Conservation (phyloP, 2,329 filamentous ascomycete genomes). For the Pseudocercospora ulei region DNA sequence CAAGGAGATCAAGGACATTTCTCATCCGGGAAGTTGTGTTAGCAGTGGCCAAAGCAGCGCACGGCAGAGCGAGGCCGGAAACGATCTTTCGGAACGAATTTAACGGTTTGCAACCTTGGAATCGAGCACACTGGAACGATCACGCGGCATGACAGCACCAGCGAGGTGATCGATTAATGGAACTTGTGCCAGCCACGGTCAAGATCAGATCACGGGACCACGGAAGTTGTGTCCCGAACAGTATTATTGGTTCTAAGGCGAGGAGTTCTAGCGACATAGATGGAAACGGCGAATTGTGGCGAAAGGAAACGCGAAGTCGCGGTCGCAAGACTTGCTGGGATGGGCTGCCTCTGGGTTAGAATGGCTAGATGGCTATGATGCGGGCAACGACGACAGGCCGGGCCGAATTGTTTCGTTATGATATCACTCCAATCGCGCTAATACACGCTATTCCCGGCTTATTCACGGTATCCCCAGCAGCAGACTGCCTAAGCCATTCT, state of each 20-base stretch:
- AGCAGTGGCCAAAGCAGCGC: conserved; percentile 49
- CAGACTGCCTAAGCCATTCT: too few relatives aligned
- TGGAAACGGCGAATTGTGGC: conserved; percentile 21
- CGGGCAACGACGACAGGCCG: too few relatives aligned
- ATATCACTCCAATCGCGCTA: too few relatives aligned
- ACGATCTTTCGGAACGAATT: conserved; percentile 30
- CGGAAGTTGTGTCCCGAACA: too few relatives aligned
- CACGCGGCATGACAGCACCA: conserved; percentile 10
- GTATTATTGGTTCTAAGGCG: conserved; percentile 16
- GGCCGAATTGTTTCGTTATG: too few relatives aligned
- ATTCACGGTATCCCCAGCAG: too few relatives aligned
- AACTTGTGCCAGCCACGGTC: conserved; percentile 2
- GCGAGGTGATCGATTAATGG: conserved; percentile 9
- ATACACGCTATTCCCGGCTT: too few relatives aligned
- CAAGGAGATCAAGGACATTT: conserved; percentile 57
- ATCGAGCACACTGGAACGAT: conserved; percentile 6
- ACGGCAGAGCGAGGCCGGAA: conserved; percentile 30
- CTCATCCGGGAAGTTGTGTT: conserved; percentile 55
- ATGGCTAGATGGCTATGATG: conserved; percentile 2
- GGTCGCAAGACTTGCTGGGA: conserved; percentile 25
- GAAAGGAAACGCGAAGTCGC: conserved; percentile 13
- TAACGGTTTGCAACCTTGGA: conserved; percentile 9
- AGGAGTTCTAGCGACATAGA: conserved; percentile 29
- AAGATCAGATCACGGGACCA: conserved; percentile 4
- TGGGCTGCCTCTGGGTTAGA: conserved; percentile 15